Base-by-base conservation (phyloP, 1,284 basidiomycete genomes). In the Boletus nobilissimus region DNA sequence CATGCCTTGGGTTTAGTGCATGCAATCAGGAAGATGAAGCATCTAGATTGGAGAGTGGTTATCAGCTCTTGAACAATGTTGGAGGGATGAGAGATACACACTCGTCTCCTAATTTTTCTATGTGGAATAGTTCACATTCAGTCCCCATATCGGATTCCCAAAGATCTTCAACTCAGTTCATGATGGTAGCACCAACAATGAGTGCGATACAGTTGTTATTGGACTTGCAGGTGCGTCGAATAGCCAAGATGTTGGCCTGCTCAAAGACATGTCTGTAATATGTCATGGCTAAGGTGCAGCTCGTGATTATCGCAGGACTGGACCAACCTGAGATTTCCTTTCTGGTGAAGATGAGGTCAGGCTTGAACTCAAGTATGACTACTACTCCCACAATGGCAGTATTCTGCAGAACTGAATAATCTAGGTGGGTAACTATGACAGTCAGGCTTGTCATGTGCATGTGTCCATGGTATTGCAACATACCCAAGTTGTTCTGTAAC, bases 181-280 rank as follows among this genome's bases (percentile, higher is more conserved):
- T 96, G 85, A 99, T 99, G 36, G 97, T 99, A 0, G 97, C 97
- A 57, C 97, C 97, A 43, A 96, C 94, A 3, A 97, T 97, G 66
- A 98, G 94, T 0, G 98, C 98, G 82, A 99, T 97, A 76, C 98
- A 96, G 89, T 99, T 99, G 90, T 99, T 99, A 88, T 99, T 98
- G 16, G 97, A 97, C 87, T 99, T 99, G 83, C 98, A 94, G 34
- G 99, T 97, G n/a, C 97, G 94, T 71, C 98, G 95, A 80, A 99
- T 92, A 68, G 97, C 96, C 34, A 97, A 96, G 77, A 99, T 93
- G 86, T 97, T 94, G 78, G 95, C 92, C 85, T 97, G 97, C 83
- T 94, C 91, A 77, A 99, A 91, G 85, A 97, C 94, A 97, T 93
- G 83, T 99, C 97, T 97, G 82, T 70, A 38, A 26, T 60, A 64